Percentiles rank a stretch among this genome's conserved stretches.
Evolutionary conservation across 257 asterid species (phyloP).

Genomic region (Osmanthus fragrans): DNA sequence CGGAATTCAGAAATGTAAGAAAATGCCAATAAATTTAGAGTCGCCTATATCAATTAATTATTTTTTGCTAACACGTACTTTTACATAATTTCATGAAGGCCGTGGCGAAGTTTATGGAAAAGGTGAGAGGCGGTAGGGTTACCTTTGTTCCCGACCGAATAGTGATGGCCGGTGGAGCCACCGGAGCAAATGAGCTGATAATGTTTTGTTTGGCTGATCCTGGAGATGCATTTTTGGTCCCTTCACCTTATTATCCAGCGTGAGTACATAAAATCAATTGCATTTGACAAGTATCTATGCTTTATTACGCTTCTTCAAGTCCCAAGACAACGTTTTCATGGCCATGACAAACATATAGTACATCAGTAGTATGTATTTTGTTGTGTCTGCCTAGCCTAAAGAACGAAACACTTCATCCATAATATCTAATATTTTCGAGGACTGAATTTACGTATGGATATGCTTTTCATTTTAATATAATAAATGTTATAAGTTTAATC

Average conservation of each 20-base stretch:
- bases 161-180: constrained; percentile 89
- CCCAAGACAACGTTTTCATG: no score
- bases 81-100: constrained; percentile 44
- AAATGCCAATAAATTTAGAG: neutral
- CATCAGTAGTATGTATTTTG: no score
- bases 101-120: constrained; percentile 69
- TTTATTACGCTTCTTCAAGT: no score
- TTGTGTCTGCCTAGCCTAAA: no score
- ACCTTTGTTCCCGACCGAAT: constrained; percentile 64
- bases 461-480: no score
- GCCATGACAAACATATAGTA: no score
- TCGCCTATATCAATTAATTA: no score
- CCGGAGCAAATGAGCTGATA: constrained; percentile 69
- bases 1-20: constrained; percentile 58
- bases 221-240: constrained; percentile 76
- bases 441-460: no score
- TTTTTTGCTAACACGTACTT: neutral
- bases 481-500: no score
- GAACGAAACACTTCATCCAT: no score
- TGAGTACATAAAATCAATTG: constrained; percentile 25
- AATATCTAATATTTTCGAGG: no score
- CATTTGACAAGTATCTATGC: no score
- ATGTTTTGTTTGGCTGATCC: constrained; percentile 73
- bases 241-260: constrained; percentile 92
- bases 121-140: constrained; percentile 60